Evolutionary conservation across 2,329 filamentous ascomycete species (phyloP).

Genomic region (Fusarium oligoseptatum): DNA sequence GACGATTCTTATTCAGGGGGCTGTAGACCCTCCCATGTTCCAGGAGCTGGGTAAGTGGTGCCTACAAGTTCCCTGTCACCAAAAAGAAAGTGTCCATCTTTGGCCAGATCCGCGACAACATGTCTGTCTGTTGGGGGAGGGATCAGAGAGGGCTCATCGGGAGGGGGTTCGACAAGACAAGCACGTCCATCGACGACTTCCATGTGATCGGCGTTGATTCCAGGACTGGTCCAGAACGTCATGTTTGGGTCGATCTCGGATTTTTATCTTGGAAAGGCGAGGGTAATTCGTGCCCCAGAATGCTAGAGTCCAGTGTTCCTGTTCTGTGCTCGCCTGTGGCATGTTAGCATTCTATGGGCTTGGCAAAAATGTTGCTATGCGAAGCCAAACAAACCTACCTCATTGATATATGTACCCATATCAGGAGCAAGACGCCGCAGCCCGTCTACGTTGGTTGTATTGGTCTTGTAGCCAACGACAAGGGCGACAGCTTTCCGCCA

Average conservation of each 20-base stretch:
- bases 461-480: background rate
- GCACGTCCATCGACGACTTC: background rate
- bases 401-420: background rate
- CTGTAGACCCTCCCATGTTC: background rate
- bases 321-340: background rate
- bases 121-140: background rate
- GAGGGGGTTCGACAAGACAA: background rate
- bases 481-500: background rate
- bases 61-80: background rate
- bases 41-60: background rate
- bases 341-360: background rate
- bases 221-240: background rate
- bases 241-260: background rate
- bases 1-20: background rate
- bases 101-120: background rate
- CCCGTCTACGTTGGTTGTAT: background rate
- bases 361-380: background rate
- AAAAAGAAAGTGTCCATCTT: background rate
- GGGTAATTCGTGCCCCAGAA: background rate
- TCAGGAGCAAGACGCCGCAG: background rate
- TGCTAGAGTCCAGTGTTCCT: background rate
- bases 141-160: background rate
- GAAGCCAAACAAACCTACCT: background rate
- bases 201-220: background rate
- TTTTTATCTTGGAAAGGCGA: background rate